These are phyloP conservation scores for Globisporangium rhizosaccharum DNA, from an alignment of 352 stramenopile species.

Conservation along the genomic window DNA sequence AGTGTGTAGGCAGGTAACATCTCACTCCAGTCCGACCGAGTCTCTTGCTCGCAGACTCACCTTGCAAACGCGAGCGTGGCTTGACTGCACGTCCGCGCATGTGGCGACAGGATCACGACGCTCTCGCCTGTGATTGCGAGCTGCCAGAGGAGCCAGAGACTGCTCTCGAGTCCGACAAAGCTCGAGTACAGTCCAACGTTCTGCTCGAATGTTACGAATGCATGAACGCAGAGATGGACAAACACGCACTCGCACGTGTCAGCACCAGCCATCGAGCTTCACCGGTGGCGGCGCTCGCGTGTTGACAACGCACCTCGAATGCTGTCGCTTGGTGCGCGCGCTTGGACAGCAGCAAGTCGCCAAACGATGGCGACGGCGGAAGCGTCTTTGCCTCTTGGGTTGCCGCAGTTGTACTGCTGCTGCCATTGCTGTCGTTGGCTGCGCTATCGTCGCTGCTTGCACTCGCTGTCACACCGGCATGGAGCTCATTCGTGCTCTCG, in stretches of 20 bases:
- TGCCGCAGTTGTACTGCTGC: background rate
- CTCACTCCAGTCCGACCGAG: background rate
- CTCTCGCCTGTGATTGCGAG: constrained; percentile 81
- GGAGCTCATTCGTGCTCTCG: constrained; percentile 30
- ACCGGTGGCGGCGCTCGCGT: too few relatives aligned
- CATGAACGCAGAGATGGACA: background rate
- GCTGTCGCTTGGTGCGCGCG: constrained; percentile 35
- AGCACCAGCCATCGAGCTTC: background rate
- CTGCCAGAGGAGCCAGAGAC: constrained; percentile 82
- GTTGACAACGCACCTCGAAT: constrained; percentile 40
- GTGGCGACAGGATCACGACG: constrained; percentile 70
- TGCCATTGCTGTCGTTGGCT: background rate
- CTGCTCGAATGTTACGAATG: constrained; percentile 18
- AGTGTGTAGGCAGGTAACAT: background rate
- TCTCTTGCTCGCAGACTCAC: constrained; percentile 17
- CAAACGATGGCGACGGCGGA: constrained; percentile 56
- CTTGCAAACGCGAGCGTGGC: constrained; percentile 75
- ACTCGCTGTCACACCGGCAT: background rate
- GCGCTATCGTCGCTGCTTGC: background rate
- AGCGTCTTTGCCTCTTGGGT: constrained; percentile 2
- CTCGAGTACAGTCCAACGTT: constrained; percentile 81
- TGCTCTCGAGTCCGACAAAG: constrained; percentile 68
- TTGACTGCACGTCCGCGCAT: constrained; percentile 76
- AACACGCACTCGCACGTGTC: background rate
- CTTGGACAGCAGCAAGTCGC: constrained; percentile 64